Evolutionary conservation across 768 basidiomycete species (phyloP).

Genomic region (Leccinum obscurum): DNA sequence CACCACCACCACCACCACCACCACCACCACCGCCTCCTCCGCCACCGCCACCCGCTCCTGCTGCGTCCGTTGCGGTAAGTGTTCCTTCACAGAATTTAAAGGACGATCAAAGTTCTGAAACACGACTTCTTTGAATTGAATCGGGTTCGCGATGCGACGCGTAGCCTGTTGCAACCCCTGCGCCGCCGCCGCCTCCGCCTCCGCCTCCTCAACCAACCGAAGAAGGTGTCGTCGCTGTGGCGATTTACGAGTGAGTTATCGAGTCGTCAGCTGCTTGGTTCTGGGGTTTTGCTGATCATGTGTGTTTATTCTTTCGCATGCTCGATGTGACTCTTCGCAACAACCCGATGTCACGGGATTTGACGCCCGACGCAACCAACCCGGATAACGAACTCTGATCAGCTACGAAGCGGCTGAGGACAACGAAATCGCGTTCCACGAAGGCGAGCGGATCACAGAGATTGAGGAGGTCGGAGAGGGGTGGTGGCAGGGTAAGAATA

Average conservation of each 20-base stretch:
- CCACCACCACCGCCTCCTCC: conserved; percentile 49
- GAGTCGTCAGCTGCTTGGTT: background rate
- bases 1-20: conserved; percentile 58
- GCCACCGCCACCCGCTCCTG: conserved; percentile 33
- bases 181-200: conserved; percentile 40
- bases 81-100: background rate
- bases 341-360: background rate
- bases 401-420: conserved; percentile 92
- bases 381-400: conserved; percentile 5
- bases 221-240: conserved; percentile 61
- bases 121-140: background rate
- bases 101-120: background rate
- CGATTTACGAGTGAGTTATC: conserved; percentile 56
- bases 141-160: background rate
- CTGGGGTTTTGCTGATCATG: background rate
- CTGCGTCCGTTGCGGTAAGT: conserved; percentile 42
- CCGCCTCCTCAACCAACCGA: conserved; percentile 52
- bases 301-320: background rate
- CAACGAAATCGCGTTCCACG: conserved; percentile 84
- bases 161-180: conserved; percentile 33
- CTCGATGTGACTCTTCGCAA: background rate
- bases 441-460: conserved; percentile 75
- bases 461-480: conserved; percentile 85
- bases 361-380: too few species aligned
- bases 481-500: conserved; percentile 79